Evolutionary conservation across 2,329 filamentous ascomycete species (phyloP), one percentile per base, ranked within the genome.

Genomic region (Daldinia eschscholtzii): DNA sequence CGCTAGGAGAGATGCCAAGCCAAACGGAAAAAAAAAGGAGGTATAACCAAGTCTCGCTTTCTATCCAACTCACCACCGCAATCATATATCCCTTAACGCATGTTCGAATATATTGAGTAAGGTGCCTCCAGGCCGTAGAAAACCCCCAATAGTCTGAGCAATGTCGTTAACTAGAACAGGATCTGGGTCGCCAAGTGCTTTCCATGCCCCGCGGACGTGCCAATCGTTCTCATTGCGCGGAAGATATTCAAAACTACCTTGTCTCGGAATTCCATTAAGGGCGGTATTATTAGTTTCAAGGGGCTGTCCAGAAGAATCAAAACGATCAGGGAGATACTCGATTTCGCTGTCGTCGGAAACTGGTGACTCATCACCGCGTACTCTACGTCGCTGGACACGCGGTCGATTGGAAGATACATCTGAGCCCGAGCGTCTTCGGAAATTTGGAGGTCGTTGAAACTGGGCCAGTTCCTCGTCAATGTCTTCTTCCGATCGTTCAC

Each of bases 261-360:
- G 65, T 30, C 70, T 66, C 12, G 60, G 65, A 18, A 70, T 41
- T 20, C 60, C 62, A 20, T 42, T 35, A 23, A 67, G 61, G 1
- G 50, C 18, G 15, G 37, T 65, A 18, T 65, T 63, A 0, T 62
- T 46, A 23, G 53, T 37, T n/a, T 71, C 68, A 9, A 78, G 57
- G 1, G 73, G 75, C 33, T 65, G 70, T 2, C 77, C 77, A 1
- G 72, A 72, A 13, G 70, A 39, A 50, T 79, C 77, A 41, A 79
- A 79, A 28, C 77, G 75, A 30, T 76, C 74, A n/a, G 77, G 77
- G n/a, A 79, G 57, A 26, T 73, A 71, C 48, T 78, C 76, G 28
- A 78, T 56, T 6, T 76, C 74, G n/a, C 70, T 69, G 5, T 74
- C 73, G 6, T 72, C 68, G 2, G 73, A 72, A 39, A 55, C 46